phyloP scores from a whole-genome alignment of 148 eudicot genomes.

The Salicornia ramosissima region DNA sequence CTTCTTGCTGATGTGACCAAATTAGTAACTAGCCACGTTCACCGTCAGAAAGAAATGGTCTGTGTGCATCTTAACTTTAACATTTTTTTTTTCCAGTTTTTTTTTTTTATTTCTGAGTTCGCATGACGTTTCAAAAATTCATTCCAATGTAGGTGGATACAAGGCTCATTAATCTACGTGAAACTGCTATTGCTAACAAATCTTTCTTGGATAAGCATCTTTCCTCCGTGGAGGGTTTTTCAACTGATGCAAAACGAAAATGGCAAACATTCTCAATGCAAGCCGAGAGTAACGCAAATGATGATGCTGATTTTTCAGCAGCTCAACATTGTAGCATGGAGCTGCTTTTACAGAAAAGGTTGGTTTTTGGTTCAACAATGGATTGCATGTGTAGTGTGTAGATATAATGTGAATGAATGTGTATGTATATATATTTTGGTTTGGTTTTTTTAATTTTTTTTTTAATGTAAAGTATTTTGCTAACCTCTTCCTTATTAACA shows the following conservation, averaged over 20 bases:
- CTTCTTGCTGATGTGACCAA: constrained; percentile 81
- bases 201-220: constrained; percentile 69
- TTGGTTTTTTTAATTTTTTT: neutral
- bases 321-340: constrained; percentile 97
- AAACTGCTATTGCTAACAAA: constrained; percentile 53
- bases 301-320: constrained; percentile 75
- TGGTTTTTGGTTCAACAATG: constrained; percentile 14
- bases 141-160: constrained; percentile 63
- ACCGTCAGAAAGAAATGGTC: constrained; percentile 81
- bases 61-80: constrained; percentile 1
- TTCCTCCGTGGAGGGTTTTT: constrained; percentile 60
- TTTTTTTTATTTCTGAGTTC: neutral
- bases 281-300: constrained; percentile 59
- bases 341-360: constrained; percentile 79
- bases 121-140: neutral
- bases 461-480: neutral
- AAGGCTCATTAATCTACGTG: constrained; percentile 53
- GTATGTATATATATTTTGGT: neutral
- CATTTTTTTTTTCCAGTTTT: neutral
- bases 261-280: constrained; percentile 72
- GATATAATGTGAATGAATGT: neutral
- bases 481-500: neutral
- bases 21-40: constrained; percentile 63
- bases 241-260: constrained; percentile 85
- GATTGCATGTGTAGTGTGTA: neutral